A percentile compares a stretch with the other conserved stretches of the same genome.
Evolutionary conservation across 2,329 filamentous ascomycete species (phyloP).

Genomic region (Colletotrichum sp.): DNA sequence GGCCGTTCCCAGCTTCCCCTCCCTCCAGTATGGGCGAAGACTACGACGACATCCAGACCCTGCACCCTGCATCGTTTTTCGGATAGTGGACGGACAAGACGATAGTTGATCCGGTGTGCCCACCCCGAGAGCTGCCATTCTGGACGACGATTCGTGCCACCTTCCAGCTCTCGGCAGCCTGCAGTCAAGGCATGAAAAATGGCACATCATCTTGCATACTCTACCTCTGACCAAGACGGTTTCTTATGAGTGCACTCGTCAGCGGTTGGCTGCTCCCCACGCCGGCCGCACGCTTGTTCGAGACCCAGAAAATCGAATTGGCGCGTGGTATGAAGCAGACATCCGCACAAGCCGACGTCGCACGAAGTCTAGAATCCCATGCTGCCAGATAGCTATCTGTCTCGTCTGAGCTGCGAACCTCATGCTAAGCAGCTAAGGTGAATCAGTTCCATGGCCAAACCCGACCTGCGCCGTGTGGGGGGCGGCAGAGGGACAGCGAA

Average conservation of each 20-base stretch:
- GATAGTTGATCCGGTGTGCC: slow-evolving; percentile 6
- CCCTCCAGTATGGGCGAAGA: not conserved
- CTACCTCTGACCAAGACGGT: not conserved
- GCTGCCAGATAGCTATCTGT: not conserved
- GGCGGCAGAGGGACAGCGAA: not conserved
- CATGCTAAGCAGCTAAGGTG: slow-evolving; percentile 19
- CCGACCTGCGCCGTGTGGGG: not conserved
- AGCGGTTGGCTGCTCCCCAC: not conserved
- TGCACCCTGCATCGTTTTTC: not conserved
- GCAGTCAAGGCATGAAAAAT: slow-evolving; percentile 26
- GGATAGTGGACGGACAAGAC: not conserved
- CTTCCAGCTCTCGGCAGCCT: slow-evolving; percentile 10
- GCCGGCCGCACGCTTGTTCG: not conserved
- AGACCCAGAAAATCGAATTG: not conserved
- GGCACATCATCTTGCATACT: slow-evolving; percentile 22
- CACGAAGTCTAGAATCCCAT: not conserved
- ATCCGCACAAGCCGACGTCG: slow-evolving; percentile 4
- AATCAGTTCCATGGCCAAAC: slow-evolving; percentile 6
- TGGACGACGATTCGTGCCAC: slow-evolving; percentile 16
- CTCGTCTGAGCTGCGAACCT: slow-evolving; percentile 17
- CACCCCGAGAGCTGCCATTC: slow-evolving; percentile 6
- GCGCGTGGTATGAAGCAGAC: slow-evolving; percentile 1
- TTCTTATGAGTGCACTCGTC: not conserved
- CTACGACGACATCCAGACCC: slow-evolving; percentile 6
- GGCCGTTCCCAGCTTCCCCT: slow-evolving; percentile 1